phyloP scores from a whole-genome alignment of 2,329 filamentous ascomycete species.

The Alternaria burnsii region DNA sequence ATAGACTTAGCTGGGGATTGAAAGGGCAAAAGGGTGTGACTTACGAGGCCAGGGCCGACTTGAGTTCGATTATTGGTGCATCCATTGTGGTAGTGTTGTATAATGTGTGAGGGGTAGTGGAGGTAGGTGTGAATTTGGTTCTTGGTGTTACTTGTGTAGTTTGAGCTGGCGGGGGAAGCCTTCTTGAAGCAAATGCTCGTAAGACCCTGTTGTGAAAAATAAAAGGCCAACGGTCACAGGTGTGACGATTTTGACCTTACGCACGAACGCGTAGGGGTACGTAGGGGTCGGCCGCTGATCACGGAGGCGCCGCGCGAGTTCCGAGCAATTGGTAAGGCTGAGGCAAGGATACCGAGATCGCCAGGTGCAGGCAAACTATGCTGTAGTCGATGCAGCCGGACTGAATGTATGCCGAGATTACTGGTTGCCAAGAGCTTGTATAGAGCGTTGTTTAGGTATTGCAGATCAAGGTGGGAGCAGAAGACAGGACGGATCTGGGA shows the following conservation, averaged over 20 bases:
- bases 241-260: constrained; percentile 22
- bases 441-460: constrained; percentile 2
- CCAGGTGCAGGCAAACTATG: constrained; percentile 6
- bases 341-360: constrained; percentile 24
- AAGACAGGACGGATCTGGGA: constrained; percentile 12
- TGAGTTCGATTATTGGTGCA: constrained; percentile 54
- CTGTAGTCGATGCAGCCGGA: neutral
- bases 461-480: constrained; percentile 6
- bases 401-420: constrained; percentile 7
- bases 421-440: neutral
- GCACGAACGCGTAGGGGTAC: constrained; percentile 25
- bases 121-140: neutral
- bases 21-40: constrained; percentile 26
- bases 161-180: constrained; percentile 3
- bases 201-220: constrained; percentile 19
- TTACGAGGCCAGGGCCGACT: constrained; percentile 59
- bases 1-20: constrained; percentile 38
- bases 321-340: constrained; percentile 29
- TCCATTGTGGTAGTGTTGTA: constrained; percentile 46
- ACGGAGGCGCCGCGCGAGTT: constrained; percentile 17
- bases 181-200: constrained; percentile 22
- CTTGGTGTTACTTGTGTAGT: neutral
- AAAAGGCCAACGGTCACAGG: constrained; percentile 17
- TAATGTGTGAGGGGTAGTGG: neutral
- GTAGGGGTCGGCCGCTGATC: constrained; percentile 26